Percentiles rank a stretch among this genome's conserved stretches.
Conservation (phyloP, 306 rosid genomes). For the Herpetospermum pedunculosum region DNA sequence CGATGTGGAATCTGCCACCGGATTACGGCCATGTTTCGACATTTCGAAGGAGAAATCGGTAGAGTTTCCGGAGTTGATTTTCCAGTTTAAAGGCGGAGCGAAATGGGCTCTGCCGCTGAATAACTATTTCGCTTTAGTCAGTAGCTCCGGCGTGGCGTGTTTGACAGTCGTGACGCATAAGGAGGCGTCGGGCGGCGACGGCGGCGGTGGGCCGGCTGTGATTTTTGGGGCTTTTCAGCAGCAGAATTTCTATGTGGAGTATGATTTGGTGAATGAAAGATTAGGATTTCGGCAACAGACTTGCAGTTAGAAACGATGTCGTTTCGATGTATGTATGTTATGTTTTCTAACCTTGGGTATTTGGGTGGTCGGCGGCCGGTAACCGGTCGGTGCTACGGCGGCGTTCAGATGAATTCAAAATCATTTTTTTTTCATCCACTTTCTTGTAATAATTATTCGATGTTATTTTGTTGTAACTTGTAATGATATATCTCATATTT, state of each 20-base stretch:
- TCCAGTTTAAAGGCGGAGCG: slow-evolving; percentile 81
- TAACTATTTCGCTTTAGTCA: slow-evolving; percentile 53
- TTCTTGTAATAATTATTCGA: neutral
- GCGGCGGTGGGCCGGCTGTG: slow-evolving; percentile 48
- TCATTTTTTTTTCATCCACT: neutral
- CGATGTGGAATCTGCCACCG: slow-evolving; percentile 39
- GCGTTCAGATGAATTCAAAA: neutral
- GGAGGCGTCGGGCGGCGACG: neutral
- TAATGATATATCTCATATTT: neutral
- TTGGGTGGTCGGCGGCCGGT: neutral
- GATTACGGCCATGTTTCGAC: slow-evolving; percentile 58
- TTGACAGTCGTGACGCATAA: slow-evolving; percentile 43
- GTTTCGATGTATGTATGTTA: neutral
- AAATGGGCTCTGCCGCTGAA: slow-evolving; percentile 39
- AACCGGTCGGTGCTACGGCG: neutral
- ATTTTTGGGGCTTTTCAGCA: slow-evolving; percentile 78
- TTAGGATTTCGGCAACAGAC: slow-evolving; percentile 49
- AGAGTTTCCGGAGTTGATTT: slow-evolving; percentile 37
- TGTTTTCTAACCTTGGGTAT: neutral
- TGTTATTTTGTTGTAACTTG: too few species aligned
- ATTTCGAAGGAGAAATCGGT: slow-evolving; percentile 18
- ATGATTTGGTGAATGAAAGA: slow-evolving; percentile 52
- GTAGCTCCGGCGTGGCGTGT: slow-evolving; percentile 28
- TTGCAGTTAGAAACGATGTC: slow-evolving; percentile 20
- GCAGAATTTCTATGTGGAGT: slow-evolving; percentile 61